Percentiles rank a stretch among this genome's conserved stretches.
These are phyloP conservation scores for Thelonectria discophora DNA, from an alignment of 2,329 filamentous ascomycete genomes.

Conservation along the genomic window DNA sequence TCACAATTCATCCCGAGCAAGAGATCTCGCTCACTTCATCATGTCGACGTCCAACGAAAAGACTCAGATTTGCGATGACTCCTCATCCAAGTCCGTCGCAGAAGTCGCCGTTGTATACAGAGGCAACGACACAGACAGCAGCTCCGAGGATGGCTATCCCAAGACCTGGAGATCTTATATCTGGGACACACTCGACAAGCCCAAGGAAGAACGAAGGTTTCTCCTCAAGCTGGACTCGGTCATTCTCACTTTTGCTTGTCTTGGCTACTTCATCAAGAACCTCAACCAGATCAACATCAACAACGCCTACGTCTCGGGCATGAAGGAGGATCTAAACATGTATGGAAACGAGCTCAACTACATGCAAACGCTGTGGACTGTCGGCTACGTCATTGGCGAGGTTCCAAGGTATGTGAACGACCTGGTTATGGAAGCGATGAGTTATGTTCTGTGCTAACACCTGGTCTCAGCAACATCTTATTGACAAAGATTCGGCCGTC, in stretches of 20 bases:
- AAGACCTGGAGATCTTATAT: constrained; percentile 58
- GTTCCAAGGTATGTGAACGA: constrained; percentile 41
- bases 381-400: constrained; percentile 65
- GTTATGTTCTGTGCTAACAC: background rate
- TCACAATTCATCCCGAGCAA: background rate
- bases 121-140: constrained; percentile 24
- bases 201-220: constrained; percentile 51
- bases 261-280: constrained; percentile 52
- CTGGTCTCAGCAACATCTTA: constrained; percentile 42
- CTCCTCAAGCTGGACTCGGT: constrained; percentile 55
- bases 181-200: constrained; percentile 59
- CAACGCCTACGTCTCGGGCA: constrained; percentile 53
- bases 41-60: constrained; percentile 23
- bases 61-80: constrained; percentile 5
- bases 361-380: constrained; percentile 62
- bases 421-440: background rate
- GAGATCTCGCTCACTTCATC: background rate
- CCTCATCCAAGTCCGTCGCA: constrained; percentile 19
- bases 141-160: constrained; percentile 40
- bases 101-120: constrained; percentile 14
- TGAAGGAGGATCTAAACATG: constrained; percentile 62
- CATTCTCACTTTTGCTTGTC: constrained; percentile 49
- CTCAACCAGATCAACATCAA: constrained; percentile 48
- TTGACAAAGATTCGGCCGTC: constrained; percentile 50
- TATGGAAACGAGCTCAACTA: constrained; percentile 59